Evolutionary conservation across 2,329 filamentous ascomycete species (phyloP).

Genomic region (Calonectria ilicicola): DNA sequence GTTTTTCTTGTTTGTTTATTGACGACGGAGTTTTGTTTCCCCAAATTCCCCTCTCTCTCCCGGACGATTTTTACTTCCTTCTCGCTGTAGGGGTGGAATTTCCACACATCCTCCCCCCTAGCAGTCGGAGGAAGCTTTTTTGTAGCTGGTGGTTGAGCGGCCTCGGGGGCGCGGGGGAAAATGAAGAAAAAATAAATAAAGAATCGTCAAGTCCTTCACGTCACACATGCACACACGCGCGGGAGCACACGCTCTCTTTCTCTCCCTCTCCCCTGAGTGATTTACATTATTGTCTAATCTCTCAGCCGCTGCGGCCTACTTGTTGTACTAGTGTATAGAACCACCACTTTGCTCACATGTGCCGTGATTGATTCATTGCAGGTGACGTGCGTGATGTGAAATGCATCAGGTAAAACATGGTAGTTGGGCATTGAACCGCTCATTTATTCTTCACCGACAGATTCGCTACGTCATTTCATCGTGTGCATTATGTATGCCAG

Average conservation of each 20-base stretch:
- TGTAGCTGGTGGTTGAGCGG: slow-evolving; percentile 7
- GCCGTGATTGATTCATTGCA: not conserved
- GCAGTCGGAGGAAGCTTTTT: not conserved
- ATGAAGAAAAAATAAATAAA: not conserved
- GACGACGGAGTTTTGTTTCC: slow-evolving; percentile 3
- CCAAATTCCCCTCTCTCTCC: slow-evolving; percentile 15
- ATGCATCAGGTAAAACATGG: not conserved
- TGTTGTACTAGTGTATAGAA: slow-evolving; percentile 56
- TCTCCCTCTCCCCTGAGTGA: not conserved
- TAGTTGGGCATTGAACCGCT: not conserved
- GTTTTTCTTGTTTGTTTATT: slow-evolving; percentile 11
- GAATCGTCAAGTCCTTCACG: not conserved
- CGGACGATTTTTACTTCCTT: not conserved
- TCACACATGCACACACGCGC: not conserved
- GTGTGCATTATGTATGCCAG: not conserved
- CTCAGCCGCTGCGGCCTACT: slow-evolving; percentile 37
- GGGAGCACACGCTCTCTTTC: not conserved
- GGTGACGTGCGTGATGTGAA: not conserved
- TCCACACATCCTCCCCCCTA: not conserved
- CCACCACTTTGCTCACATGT: slow-evolving; percentile 32
- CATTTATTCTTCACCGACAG: not conserved
- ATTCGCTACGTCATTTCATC: not conserved
- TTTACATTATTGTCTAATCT: not conserved
- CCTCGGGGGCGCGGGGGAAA: not conserved
- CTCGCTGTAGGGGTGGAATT: not conserved